Evolutionary conservation across 164 flowering plant species (phyloP), one percentile per base, ranked within the genome.

Genomic region (Amborella trichopoda): DNA sequence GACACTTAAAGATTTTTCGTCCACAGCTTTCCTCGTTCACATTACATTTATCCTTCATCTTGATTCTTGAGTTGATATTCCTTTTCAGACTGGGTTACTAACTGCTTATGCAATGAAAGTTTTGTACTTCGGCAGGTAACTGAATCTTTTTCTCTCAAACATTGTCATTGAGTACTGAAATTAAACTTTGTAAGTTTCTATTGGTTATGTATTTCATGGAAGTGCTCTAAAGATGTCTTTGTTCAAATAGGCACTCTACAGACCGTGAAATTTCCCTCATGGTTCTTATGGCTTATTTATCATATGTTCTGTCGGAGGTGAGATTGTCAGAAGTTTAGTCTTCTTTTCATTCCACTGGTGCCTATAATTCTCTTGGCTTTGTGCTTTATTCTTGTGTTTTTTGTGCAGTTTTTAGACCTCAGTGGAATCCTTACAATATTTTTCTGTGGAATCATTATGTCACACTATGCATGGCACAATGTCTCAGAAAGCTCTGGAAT

Each of bases 401-500:
- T 63, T 55, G 14, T 72, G 67, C 83, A 90, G 97, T 54, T 85
- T 36, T 56, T 77, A 3, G 61, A 70, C 8, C 62, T 90, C 6
- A 90, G 95, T 45, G 98, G 98, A 28, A 90, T 90, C 30, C 73
- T 90, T 42, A 79, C 95, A 0, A 94, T 86, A 50, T 90, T 90
- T 73, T 79, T 90, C 50, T 81, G 82, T 53, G 95, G 98, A 49
- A 77, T 86, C 47, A 61, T 77, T 33, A 86, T 90, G 95, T 85
- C 94, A 16, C 98, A 90, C 51, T 90, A 90, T 62, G 89, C 94
- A 23, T 90, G 91, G 91, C 83, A 90, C 61, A 83, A 90, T 55
- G 76, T 82, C 37, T 77, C 78, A 2, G 94, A 83, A 30, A 71
- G 64, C 65, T 85, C 97, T 42, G 75, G 81, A 68, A 62, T 76